These are phyloP conservation scores for Pseudogymnoascus sp. DNA, from an alignment of 2,329 filamentous ascomycete species.

Conservation along the genomic window DNA sequence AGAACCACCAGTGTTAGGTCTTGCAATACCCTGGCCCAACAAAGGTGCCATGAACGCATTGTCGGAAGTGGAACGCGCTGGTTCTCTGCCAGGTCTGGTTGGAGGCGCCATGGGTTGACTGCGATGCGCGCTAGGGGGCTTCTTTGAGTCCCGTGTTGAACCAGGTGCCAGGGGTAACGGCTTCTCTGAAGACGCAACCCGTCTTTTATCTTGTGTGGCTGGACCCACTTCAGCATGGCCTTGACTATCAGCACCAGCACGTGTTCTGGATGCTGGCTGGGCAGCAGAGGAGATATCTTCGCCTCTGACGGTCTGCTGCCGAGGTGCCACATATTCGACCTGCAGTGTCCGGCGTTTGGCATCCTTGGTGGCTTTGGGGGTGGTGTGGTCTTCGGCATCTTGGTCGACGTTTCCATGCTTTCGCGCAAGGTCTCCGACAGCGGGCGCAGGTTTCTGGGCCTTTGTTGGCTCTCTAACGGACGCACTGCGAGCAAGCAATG, in stretches of 20 bases:
- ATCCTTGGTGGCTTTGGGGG: constrained; percentile 62
- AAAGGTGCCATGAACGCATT: constrained; percentile 42
- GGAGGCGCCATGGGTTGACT: constrained; percentile 37
- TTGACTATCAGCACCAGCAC: constrained; percentile 45
- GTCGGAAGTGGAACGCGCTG: constrained; percentile 47
- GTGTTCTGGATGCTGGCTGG: constrained; percentile 36
- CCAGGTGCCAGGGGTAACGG: constrained; percentile 46
- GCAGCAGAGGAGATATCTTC: constrained; percentile 28
- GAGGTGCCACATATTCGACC: constrained; percentile 92
- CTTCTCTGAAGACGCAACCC: constrained; percentile 43
- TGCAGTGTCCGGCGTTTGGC: constrained; percentile 91
- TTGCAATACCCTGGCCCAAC: constrained; percentile 38
- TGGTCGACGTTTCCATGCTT: constrained; percentile 68
- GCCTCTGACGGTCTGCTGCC: constrained; percentile 71
- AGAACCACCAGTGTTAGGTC: constrained; percentile 76
- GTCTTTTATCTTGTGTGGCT: constrained; percentile 25
- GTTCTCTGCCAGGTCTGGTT: constrained; percentile 39
- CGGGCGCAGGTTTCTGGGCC: constrained; percentile 44
- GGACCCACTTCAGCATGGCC: constrained; percentile 39
- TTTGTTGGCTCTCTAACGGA: constrained; percentile 86
- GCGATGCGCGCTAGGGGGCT: constrained; percentile 25
- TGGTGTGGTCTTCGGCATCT: constrained; percentile 49
- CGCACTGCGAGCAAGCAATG: constrained; percentile 68
- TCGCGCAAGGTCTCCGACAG: constrained; percentile 56
- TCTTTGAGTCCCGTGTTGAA: constrained; percentile 38